Evolutionary conservation across 768 basidiomycete genomes (phyloP), one percentile per base, ranked within the genome.

Genomic region (Butyriboletus loyo): DNA sequence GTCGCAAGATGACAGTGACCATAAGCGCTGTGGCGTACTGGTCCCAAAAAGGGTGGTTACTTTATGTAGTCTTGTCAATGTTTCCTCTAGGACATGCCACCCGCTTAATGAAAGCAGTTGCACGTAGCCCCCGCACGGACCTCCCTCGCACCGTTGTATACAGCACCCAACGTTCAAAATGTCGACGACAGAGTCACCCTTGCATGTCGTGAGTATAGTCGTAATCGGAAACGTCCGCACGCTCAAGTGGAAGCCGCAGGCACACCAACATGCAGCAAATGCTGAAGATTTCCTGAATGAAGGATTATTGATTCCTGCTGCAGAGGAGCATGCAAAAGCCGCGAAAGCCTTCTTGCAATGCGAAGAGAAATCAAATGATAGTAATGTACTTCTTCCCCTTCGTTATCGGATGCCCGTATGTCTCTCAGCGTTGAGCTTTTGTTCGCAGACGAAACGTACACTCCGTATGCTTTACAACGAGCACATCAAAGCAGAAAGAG

Each of bases 251-350:
- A 40, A 35, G 28, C n/a, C 19, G 22, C 66, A 92, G 89, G 89
- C 90, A 21, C 87, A 92, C 67, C 83, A 86, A 61, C 88, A 91
- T 70, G 86, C 86, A 48, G 84, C 85, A 15, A 87, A 86, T 61
- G 89, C 89, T 32, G 89, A 92, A 46, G 88, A 91, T 53, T 82
- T 79, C 61, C 64, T 79, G 40, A 76, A 75, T 13, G 78, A 81
- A 53, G 90, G 90, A 13, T 73, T 89, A 7, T 77, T 89, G 47
- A 79, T 89, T 21, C 81, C 82, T 32, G 87, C 90, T 11, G 77
- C 82, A 24, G 84, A 88, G 55, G 86, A 91, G 57, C 87, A 92
- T 59, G 67, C 74, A 55, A 86, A 84, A 62, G 88, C 91, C 27
- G 88, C 89, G 15, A 84, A 85, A 54, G 85, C 86, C 2, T 92